A percentile compares a stretch with the other conserved stretches of the same genome.
These are phyloP conservation scores for Annulohypoxylon bovei DNA, from an alignment of 495 filamentous ascomycete genomes.

Conservation along the genomic window DNA sequence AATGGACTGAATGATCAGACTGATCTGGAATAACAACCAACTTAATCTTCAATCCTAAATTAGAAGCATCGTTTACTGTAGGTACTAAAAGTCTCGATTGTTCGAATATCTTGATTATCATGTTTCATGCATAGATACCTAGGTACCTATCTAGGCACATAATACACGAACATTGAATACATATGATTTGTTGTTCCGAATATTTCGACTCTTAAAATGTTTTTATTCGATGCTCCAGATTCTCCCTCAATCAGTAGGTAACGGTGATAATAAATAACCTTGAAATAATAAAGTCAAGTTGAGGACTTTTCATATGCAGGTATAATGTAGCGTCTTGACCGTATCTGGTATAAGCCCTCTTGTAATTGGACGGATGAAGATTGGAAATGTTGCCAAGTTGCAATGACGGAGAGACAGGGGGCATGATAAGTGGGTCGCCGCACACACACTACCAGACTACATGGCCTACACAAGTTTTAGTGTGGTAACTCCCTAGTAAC, in stretches of 20 bases:
- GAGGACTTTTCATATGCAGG: slow-evolving; percentile 25
- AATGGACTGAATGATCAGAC: slow-evolving; percentile 5
- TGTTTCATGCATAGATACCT: slow-evolving; percentile 5
- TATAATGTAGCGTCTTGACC: slow-evolving; percentile 31
- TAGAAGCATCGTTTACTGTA: slow-evolving; percentile 36
- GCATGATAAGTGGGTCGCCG: slow-evolving; percentile 28
- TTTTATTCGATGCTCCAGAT: background rate
- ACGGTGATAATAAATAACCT: background rate
- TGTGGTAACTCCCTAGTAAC: slow-evolving; percentile 6
- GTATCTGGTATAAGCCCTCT: slow-evolving; percentile 26
- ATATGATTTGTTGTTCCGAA: background rate
- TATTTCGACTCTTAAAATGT: background rate
- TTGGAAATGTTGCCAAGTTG: slow-evolving; percentile 40
- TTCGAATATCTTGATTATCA: slow-evolving; percentile 5
- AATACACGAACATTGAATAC: background rate
- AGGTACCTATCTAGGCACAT: background rate
- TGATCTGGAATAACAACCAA: slow-evolving; percentile 38
- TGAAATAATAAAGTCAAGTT: background rate
- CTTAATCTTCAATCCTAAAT: slow-evolving; percentile 37
- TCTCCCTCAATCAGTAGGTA: background rate
- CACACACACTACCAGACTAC: slow-evolving; percentile 17
- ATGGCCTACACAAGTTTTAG: slow-evolving; percentile 23
- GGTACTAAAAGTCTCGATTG: slow-evolving; percentile 30
- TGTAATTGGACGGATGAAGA: slow-evolving; percentile 40
- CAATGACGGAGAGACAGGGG: slow-evolving; percentile 42